Base-by-base conservation (phyloP, 371 early-diverging fungal genomes). In the Mortierella polycephala region DNA sequence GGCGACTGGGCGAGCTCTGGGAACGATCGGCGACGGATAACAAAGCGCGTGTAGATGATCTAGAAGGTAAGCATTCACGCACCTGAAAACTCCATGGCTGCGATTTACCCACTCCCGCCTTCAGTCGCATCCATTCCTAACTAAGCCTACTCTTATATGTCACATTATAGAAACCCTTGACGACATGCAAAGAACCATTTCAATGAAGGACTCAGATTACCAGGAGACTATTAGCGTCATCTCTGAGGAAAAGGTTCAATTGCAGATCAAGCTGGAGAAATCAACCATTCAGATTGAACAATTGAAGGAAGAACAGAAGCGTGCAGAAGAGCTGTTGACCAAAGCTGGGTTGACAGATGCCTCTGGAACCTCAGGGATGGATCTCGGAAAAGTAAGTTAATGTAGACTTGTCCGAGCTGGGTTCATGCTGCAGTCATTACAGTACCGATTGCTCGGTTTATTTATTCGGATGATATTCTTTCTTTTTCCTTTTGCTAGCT, bases 1-100 rank as follows among this genome's bases (percentile, higher is more conserved):
- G 84, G 59, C 85, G 86, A 54, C 75, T 91, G 37, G 82, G 85
- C 23, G 87, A 77, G 10, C 84, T 89, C 37, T 89, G 86, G 87
- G 87, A 88, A 62, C 79, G 81, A 18, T 74, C 84, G 45, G 81
- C 85, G 7, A 74, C 69, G n/a, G 88, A 88, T 0, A 75, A 82
- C 53, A 87, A 83, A 64, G 71, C 71, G 14, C 85, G 87, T 16
- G 80, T 87, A 30, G 80, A 76, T 7, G 83, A 85, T 46, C 81
- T 88, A 50, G 88, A 88, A 51, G 71, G 81, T 81, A 73, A 58
- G 65, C 0, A 30, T 23, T 20, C 12, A 44, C 7, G 1, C 30
- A 39, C 11, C 7, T 7, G 9, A n/a, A 41, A 20, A 5, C 42
- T 20, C n/a, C n/a, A n/a, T 40, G 12, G 16, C 37, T 8, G 30